These are phyloP conservation scores for Suhomyces taliae DNA, from an alignment of 1,139 yeast species.

Conservation along the genomic window DNA sequence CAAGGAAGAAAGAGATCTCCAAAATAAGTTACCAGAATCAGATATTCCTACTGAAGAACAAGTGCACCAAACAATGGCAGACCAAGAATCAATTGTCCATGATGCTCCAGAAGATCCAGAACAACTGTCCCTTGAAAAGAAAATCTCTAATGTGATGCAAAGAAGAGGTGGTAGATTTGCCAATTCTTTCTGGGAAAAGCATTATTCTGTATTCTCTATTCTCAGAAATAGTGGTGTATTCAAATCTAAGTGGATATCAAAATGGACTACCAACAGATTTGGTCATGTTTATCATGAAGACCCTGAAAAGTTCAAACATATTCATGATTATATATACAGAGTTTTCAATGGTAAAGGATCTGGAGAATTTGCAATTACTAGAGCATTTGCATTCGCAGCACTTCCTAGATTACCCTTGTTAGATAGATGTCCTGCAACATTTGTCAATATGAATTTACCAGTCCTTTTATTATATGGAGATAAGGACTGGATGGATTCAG, in stretches of 20 bases:
- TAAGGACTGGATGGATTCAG: constrained; percentile 49
- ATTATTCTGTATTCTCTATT: constrained; percentile 39
- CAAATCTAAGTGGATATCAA: constrained; percentile 36
- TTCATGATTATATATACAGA: constrained; percentile 45
- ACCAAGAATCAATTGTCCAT: constrained; percentile 6
- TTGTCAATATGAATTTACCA: constrained; percentile 39
- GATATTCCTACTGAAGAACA: constrained; percentile 7
- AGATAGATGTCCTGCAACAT: constrained; percentile 42
- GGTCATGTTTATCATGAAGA: constrained; percentile 31
- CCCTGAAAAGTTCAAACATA: constrained; percentile 30
- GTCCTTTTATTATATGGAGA: constrained; percentile 49
- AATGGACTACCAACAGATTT: constrained; percentile 46
- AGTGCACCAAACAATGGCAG: not conserved
- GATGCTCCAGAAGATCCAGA: not conserved
- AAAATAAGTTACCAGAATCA: constrained; percentile 15
- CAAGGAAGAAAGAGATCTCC: constrained; percentile 12
- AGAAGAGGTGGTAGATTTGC: constrained; percentile 25
- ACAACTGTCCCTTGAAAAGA: constrained; percentile 6
- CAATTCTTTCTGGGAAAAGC: constrained; percentile 34
- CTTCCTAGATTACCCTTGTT: constrained; percentile 42
- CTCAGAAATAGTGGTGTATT: constrained; percentile 38
- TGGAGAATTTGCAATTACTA: constrained; percentile 48
- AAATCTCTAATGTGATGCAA: constrained; percentile 7
- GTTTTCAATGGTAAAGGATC: constrained; percentile 43
- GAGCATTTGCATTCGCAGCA: constrained; percentile 41